phyloP scores from a whole-genome alignment of 2,329 filamentous ascomycete genomes.

The Alternaria sp. region DNA sequence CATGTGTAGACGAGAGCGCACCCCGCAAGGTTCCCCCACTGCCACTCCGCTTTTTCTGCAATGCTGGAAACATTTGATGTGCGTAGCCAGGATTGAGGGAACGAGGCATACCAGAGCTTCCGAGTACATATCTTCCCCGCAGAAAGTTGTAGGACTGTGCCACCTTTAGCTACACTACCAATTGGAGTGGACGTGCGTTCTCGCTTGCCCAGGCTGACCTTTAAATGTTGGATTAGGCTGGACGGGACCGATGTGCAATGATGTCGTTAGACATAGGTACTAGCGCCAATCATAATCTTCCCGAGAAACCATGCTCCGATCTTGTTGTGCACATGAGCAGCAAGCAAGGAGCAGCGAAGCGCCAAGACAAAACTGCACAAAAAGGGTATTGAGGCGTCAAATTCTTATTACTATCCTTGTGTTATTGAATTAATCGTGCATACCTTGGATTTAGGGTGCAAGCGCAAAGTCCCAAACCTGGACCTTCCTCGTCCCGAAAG shows the following conservation, averaged over 20 bases:
- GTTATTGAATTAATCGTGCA: neutral
- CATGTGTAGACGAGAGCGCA: neutral
- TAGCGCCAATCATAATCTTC: neutral
- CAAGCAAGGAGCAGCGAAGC: neutral
- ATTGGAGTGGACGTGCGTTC: neutral
- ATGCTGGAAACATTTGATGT: neutral
- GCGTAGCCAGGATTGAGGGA: neutral
- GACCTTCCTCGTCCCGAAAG: conserved; percentile 44
- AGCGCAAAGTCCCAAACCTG: conserved; percentile 49
- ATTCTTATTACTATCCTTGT: neutral
- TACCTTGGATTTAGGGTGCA: neutral
- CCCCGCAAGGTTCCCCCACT: neutral
- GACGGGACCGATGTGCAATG: conserved; percentile 4
- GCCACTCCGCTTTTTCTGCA: neutral
- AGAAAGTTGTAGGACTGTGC: neutral
- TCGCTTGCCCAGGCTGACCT: conserved; percentile 2
- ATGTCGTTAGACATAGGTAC: neutral
- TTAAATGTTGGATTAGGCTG: neutral
- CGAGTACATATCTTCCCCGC: conserved; percentile 1
- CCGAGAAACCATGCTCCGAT: conserved; percentile 7
- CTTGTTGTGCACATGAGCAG: neutral
- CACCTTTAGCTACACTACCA: neutral
- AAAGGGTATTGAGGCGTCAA: neutral
- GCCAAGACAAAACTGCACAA: neutral
- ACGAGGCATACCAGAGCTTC: neutral